Conservation (phyloP, 192 early-diverging fungal species). For the Podochytrium sp. region DNA sequence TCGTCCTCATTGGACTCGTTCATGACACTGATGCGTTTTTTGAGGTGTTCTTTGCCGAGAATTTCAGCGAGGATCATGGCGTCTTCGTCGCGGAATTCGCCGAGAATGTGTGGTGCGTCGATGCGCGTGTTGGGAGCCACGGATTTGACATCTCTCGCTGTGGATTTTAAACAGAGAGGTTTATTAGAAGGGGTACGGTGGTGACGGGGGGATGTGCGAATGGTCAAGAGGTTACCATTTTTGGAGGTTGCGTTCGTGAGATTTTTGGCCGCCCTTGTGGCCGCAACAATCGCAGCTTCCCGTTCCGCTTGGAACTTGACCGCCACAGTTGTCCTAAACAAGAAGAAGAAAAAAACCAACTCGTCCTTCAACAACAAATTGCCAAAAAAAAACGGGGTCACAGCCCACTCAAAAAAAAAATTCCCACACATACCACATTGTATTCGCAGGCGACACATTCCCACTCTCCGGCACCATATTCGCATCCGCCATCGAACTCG, state of each 20-base stretch:
- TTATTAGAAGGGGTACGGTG: neutral
- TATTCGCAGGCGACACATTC: constrained; percentile 27
- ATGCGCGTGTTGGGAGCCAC: neutral
- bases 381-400: no score
- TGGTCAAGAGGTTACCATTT: constrained; percentile 2
- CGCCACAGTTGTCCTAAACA: constrained; percentile 15
- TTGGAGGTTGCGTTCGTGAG: constrained; percentile 17
- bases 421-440: constrained; percentile 27
- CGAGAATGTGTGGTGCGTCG: neutral
- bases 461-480: constrained; percentile 20
- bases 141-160: constrained; percentile 12
- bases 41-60: constrained; percentile 11
- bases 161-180: no score
- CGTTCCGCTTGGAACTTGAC: constrained; percentile 11
- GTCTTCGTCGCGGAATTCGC: constrained; percentile 20
- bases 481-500: constrained; percentile 13
- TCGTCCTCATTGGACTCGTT: constrained; percentile 19
- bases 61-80: constrained; percentile 1
- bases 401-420: no score
- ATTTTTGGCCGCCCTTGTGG: constrained; percentile 21
- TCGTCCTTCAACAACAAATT: neutral
- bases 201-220: neutral
- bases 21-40: constrained; percentile 6
- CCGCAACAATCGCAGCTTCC: constrained; percentile 21
- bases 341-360: neutral